Evolutionary conservation across 768 basidiomycete species (phyloP).

Genomic region (Lyophyllum atratum): DNA sequence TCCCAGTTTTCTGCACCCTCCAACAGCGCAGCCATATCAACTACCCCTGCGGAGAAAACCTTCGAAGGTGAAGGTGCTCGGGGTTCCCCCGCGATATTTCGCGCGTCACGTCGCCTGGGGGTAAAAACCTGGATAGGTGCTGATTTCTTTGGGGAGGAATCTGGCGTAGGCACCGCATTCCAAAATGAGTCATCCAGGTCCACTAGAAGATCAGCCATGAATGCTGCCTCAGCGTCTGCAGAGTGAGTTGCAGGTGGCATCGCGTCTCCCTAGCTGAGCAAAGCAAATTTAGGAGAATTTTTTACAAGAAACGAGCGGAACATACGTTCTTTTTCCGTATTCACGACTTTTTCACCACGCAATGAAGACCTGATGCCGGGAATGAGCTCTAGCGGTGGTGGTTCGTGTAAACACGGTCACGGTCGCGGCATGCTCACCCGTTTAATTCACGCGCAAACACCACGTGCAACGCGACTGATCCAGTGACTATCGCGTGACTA

Average conservation of each 20-base stretch:
- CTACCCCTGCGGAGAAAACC: conserved; percentile 28
- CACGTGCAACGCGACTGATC: too few relatives aligned
- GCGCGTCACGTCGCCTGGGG: conserved; percentile 16
- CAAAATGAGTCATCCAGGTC: conserved; percentile 54
- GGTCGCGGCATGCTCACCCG: too few relatives aligned
- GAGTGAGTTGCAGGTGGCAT: conserved; percentile 39
- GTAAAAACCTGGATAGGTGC: conserved; percentile 7
- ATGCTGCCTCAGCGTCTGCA: conserved; percentile 53
- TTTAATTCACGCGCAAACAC: too few relatives aligned
- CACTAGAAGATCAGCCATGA: conserved; percentile 43
- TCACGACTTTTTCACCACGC: too few relatives aligned
- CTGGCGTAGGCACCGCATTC: conserved; percentile 40
- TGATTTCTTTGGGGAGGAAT: conserved; percentile 28
- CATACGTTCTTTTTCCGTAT: too few relatives aligned
- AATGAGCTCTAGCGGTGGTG: too few relatives aligned
- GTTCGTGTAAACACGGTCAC: too few relatives aligned
- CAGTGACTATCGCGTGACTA: too few relatives aligned
- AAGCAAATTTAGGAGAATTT: background rate
- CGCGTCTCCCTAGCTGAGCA: background rate
- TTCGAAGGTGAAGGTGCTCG: conserved; percentile 21
- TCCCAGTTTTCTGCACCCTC: conserved; percentile 74
- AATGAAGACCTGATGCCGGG: too few relatives aligned
- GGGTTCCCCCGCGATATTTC: conserved; percentile 1
- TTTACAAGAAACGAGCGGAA: too few relatives aligned
- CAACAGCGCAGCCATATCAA: conserved; percentile 52